Percentiles rank a stretch among this genome's conserved stretches.
These are phyloP conservation scores for Tylopilus rubrobrunneus DNA, from an alignment of 768 basidiomycete genomes.

Conservation along the genomic window DNA sequence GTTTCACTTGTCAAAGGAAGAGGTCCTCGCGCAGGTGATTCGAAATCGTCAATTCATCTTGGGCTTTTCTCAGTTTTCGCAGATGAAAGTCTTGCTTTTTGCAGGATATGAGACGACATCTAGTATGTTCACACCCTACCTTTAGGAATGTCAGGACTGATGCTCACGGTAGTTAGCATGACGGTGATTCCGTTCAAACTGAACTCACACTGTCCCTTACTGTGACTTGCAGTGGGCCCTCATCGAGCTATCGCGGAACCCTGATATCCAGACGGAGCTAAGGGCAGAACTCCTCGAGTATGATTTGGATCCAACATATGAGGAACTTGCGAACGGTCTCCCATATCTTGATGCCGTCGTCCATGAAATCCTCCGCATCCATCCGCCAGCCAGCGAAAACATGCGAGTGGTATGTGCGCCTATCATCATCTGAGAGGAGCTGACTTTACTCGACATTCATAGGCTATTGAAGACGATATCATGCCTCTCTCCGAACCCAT, in stretches of 20 bases:
- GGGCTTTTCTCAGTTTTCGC: not conserved
- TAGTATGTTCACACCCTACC: slow-evolving; percentile 17
- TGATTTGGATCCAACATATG: slow-evolving; percentile 47
- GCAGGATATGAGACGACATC: slow-evolving; percentile 41
- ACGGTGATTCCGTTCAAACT: slow-evolving; percentile 2
- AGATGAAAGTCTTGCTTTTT: slow-evolving; percentile 37
- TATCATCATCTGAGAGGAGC: rapidly evolving
- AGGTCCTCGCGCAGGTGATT: slow-evolving; percentile 35
- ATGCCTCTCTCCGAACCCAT: slow-evolving; percentile 52
- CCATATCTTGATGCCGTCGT: slow-evolving; percentile 55
- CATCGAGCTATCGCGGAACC: slow-evolving; percentile 48
- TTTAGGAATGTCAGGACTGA: not conserved
- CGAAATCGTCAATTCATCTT: not conserved
- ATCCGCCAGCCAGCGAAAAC: slow-evolving; percentile 36
- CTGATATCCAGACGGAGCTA: slow-evolving; percentile 43
- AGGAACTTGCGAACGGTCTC: slow-evolving; percentile 46
- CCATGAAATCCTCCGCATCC: slow-evolving; percentile 42
- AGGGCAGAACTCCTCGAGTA: slow-evolving; percentile 48
- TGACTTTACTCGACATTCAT: too few species aligned
- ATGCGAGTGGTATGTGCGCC: slow-evolving; percentile 12
- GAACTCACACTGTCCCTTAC: slow-evolving; percentile 2
- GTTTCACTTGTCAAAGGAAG: slow-evolving; percentile 36
- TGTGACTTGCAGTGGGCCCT: slow-evolving; percentile 44
- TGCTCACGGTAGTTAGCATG: slow-evolving; percentile 11
- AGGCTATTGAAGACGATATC: slow-evolving; percentile 51